Base-by-base conservation (phyloP, 805 yeast genomes). In the Yarrowia yakushimensis region DNA sequence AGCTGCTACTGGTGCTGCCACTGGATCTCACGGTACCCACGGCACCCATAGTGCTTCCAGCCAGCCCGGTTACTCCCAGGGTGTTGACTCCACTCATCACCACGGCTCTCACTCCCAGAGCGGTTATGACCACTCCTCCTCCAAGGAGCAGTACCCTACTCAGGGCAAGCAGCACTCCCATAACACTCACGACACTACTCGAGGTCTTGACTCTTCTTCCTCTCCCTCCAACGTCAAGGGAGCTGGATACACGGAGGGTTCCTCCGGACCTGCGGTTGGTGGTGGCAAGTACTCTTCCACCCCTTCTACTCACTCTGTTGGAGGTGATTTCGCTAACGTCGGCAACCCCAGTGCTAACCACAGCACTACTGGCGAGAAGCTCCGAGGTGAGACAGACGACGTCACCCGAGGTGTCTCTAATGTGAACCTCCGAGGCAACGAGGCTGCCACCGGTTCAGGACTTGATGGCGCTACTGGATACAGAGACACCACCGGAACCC, bases 321-420 rank as follows among this genome's bases (percentile, higher is more conserved):
- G 59, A 17, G 43, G 43, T 17, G 55, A 48, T 39, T 48, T 48
- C 13, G 59, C 43, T 11, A 52, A 52, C 59, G 43, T 11, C 33
- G 59, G 59, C 22, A 52, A 52, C 59, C 42, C 43, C 22, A 30
- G 59, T 10, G 31, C 43, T 11, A 36, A 52, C 43, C 36, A 17
- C 13, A 33, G 43, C 59, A 17, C 42, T 25, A 52, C 59, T 11
- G 59, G 18, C 33, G 43, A 52, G 23, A 52, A 52, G 59, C 59
- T 52, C 25, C 59, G 59, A 22, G 59, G 59, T 5, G 59, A 52
- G 33, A 52, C 59, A 12, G 59, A 52, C 23, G 59, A 52, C 25
- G 8, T 52, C 43, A 52, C 59, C 43, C 33, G 34, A 11, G 59
- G 59, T 17, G 34, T 52, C 28, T 52, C 59, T 17, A 34, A 33